These are phyloP conservation scores for Camelina sativa DNA, from an alignment of 345 rosid genomes.

Conservation along the genomic window DNA sequence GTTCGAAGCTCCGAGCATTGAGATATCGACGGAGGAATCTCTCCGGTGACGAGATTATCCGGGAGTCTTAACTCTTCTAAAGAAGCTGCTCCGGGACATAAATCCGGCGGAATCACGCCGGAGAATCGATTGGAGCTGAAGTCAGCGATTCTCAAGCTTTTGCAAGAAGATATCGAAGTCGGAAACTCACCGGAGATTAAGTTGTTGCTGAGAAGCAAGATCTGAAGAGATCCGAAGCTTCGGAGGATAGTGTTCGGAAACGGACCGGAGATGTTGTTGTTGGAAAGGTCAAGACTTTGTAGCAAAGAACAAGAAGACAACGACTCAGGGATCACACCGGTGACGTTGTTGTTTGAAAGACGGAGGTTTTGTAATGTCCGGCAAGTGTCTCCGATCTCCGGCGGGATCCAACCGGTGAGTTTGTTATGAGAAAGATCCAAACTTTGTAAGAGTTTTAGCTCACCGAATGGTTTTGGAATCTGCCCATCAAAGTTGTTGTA, in stretches of 20 bases:
- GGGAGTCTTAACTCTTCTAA: conserved; percentile 86
- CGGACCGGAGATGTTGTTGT: conserved; percentile 82
- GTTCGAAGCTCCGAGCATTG: conserved; percentile 76
- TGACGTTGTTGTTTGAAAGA: conserved; percentile 76
- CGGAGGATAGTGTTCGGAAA: conserved; percentile 65
- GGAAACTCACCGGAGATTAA: conserved; percentile 78
- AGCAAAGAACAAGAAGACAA: conserved; percentile 75
- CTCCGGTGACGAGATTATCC: conserved; percentile 75
- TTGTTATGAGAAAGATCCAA: conserved; percentile 80
- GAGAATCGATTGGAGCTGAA: conserved; percentile 80
- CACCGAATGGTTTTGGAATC: conserved; percentile 68
- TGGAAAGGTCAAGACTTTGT: conserved; percentile 76
- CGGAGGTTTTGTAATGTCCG: conserved; percentile 61
- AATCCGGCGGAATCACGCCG: conserved; percentile 72
- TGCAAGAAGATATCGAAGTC: conserved; percentile 67
- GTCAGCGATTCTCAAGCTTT: conserved; percentile 63
- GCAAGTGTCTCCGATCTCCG: conserved; percentile 74
- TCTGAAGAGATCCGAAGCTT: conserved; percentile 66
- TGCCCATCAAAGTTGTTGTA: conserved; percentile 66
- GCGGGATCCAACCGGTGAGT: conserved; percentile 84
- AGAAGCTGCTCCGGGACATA: conserved; percentile 82
- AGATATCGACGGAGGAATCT: conserved; percentile 73
- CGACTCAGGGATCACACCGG: conserved; percentile 71
- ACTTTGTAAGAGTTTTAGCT: conserved; percentile 58
- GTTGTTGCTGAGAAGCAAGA: conserved; percentile 70